Evolutionary conservation across 2,329 filamentous ascomycete genomes (phyloP).

Genomic region (Colletotrichum chrysophilum): DNA sequence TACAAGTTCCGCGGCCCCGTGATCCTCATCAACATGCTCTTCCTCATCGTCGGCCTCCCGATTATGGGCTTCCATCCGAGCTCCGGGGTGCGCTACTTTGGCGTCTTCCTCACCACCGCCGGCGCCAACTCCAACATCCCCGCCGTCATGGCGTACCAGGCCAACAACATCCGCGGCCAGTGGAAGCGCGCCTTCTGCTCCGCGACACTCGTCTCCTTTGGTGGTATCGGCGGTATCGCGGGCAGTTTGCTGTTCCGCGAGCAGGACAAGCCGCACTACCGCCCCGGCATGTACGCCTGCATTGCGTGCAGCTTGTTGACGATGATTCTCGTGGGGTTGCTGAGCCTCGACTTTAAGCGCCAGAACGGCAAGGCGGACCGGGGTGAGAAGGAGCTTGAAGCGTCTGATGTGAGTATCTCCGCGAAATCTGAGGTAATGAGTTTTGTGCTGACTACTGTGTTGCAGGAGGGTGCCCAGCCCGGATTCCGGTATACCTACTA

Average conservation of each 20-base stretch:
- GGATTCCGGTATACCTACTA: conserved; percentile 42
- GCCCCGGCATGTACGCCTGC: conserved; percentile 60
- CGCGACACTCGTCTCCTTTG: conserved; percentile 77
- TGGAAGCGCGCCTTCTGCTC: conserved; percentile 86
- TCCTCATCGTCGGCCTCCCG: conserved; percentile 72
- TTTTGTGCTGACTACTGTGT: background rate
- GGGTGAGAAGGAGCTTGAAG: conserved; percentile 57
- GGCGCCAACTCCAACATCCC: conserved; percentile 82
- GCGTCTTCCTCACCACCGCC: conserved; percentile 77
- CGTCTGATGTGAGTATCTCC: conserved; percentile 48
- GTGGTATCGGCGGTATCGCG: conserved; percentile 79
- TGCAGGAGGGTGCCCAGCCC: conserved; percentile 21
- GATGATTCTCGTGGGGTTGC: conserved; percentile 47
- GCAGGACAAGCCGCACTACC: conserved; percentile 59
- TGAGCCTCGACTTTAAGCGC: conserved; percentile 45
- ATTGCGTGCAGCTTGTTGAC: conserved; percentile 54
- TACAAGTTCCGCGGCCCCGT: conserved; percentile 70
- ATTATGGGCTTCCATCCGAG: conserved; percentile 72
- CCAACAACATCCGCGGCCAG: conserved; percentile 86
- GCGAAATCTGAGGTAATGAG: background rate
- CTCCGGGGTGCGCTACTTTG: conserved; percentile 69
- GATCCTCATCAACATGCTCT: conserved; percentile 67
- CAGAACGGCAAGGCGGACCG: conserved; percentile 57
- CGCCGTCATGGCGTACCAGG: conserved; percentile 77
- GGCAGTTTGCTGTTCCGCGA: conserved; percentile 75